Evolutionary conservation across 2,329 filamentous ascomycete species (phyloP), one percentile per base, ranked within the genome.

Genomic region (Didymella arachidicola): DNA sequence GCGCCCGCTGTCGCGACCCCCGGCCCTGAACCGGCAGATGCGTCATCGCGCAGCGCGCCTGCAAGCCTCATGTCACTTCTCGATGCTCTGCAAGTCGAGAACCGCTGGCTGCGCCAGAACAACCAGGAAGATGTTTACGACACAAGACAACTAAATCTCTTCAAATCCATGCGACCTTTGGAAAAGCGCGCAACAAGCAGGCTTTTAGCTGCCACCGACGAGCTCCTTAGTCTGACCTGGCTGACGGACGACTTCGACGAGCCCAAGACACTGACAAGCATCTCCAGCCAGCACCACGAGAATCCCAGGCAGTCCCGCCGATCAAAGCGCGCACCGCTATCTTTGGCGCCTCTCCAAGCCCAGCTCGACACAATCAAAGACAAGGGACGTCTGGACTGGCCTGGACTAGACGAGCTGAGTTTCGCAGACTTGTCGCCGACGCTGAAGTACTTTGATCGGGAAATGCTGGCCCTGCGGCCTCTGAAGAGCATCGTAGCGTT

Each of bases 31-130:
- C 59, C 61, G 26, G 52, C 60, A n/a, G 50, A 57, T 6, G 46
- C 57, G 11, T 57, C 55, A 8, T 29, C 44, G 38, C 50, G 56
- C 22, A 61, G 16, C 11, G 48, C 65, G 5, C 65, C 69, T 30
- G 61, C 57, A 7, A 57, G 60, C 14, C 32, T 67, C 14, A 60
- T 61, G 42, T 61, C 64, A 0, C 60, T 72, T 29, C 47, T 73
- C 18, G 57, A 66, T 7, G 72, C 72, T 19, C 58, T 73, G 3
- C 60, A 65, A n/a, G 61, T 62, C 19, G 71, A 74, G 27, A 74
- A 73, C 34, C 66, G 66, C 18, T 74, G 70, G 70, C 59, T 74
- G 29, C 70, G 72, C 18, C 63, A 62, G 26, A 67, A 67, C 7
- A 67, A 72, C 36, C 50, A 71, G 44, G 44, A 58, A 7, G 60